These are phyloP conservation scores for Claviceps digitariae DNA, from an alignment of 2,329 filamentous ascomycete genomes.

Conservation along the genomic window DNA sequence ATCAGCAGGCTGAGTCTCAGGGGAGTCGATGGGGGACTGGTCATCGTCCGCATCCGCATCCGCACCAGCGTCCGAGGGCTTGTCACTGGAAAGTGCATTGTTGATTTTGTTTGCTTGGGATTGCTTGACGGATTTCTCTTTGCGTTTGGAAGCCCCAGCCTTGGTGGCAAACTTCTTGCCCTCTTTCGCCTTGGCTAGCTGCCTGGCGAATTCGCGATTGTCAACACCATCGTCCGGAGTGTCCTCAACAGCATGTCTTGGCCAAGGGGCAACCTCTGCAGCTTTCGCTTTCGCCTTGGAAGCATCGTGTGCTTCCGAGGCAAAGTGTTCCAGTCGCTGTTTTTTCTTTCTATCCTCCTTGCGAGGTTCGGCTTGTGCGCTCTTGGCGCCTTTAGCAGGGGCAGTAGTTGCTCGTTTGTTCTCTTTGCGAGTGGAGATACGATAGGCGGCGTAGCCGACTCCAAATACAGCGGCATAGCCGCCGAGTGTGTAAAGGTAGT, in stretches of 20 bases:
- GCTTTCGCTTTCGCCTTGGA: slow-evolving; percentile 25
- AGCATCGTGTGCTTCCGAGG: slow-evolving; percentile 21
- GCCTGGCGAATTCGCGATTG: slow-evolving; percentile 64
- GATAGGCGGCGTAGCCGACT: slow-evolving; percentile 22
- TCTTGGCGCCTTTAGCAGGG: slow-evolving; percentile 18
- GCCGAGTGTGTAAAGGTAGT: slow-evolving; percentile 22
- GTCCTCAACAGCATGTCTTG: slow-evolving; percentile 17
- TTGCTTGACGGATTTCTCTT: slow-evolving; percentile 58
- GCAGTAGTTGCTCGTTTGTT: slow-evolving; percentile 17
- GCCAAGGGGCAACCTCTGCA: slow-evolving; percentile 1
- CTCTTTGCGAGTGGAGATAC: slow-evolving; percentile 20
- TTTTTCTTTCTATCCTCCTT: slow-evolving; percentile 33
- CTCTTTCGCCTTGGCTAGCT: slow-evolving; percentile 56
- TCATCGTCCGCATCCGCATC: slow-evolving; percentile 79
- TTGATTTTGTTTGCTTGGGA: slow-evolving; percentile 42
- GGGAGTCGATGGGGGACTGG: slow-evolving; percentile 55
- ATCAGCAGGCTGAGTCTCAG: slow-evolving; percentile 41
- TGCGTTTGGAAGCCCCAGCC: slow-evolving; percentile 45
- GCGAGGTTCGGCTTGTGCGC: slow-evolving; percentile 18
- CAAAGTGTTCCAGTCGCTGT: slow-evolving; percentile 30
- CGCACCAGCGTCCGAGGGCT: slow-evolving; percentile 46
- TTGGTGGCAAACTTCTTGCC: slow-evolving; percentile 47
- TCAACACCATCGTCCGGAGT: slow-evolving; percentile 47
- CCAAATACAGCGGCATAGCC: slow-evolving; percentile 24
- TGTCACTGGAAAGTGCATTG: slow-evolving; percentile 27